phyloP scores from a whole-genome alignment of 2,329 filamentous ascomycete genomes.

The Ophiobolus disseminans region DNA sequence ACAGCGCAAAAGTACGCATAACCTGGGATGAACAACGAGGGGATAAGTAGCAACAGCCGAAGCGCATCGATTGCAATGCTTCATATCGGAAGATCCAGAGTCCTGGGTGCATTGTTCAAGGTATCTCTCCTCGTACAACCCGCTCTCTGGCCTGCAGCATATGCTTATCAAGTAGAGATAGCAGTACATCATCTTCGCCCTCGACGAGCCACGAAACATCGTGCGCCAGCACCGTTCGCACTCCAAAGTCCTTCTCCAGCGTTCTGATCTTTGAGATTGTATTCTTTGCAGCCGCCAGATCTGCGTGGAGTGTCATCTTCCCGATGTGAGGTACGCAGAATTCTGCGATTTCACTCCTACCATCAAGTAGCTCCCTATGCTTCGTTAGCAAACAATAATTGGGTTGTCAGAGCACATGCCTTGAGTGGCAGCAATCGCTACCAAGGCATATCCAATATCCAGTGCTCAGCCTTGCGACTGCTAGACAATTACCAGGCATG shows the following conservation, averaged over 20 bases:
- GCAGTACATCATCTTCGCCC: conserved; percentile 33
- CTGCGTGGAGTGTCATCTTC: conserved; percentile 36
- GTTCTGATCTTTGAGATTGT: conserved; percentile 35
- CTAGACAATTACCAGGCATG: conserved; percentile 50
- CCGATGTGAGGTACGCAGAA: conserved; percentile 31
- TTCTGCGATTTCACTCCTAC: conserved; percentile 33
- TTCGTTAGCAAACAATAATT: conserved; percentile 6
- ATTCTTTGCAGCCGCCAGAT: conserved; percentile 32
- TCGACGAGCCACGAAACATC: conserved; percentile 40
- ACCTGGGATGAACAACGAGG: too few relatives aligned
- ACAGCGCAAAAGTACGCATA: too few relatives aligned
- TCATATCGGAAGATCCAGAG: too few relatives aligned
- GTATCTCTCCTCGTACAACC: conserved; percentile 31
- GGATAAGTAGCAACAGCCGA: too few relatives aligned
- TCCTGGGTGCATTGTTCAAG: conserved; percentile 12
- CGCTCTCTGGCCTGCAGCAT: conserved; percentile 31
- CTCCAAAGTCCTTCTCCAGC: conserved; percentile 31
- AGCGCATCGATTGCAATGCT: not conserved
- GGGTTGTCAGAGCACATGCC: conserved; percentile 17
- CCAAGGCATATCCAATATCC: conserved; percentile 44
- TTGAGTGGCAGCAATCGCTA: conserved; percentile 46
- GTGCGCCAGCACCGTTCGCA: conserved; percentile 41
- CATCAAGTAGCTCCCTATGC: conserved; percentile 36
- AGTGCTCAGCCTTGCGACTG: conserved; percentile 30
- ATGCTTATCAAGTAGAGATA: conserved; percentile 36